phyloP scores from a whole-genome alignment of 2,329 filamentous ascomycete species.

The Rhynchosporium graminicola region DNA sequence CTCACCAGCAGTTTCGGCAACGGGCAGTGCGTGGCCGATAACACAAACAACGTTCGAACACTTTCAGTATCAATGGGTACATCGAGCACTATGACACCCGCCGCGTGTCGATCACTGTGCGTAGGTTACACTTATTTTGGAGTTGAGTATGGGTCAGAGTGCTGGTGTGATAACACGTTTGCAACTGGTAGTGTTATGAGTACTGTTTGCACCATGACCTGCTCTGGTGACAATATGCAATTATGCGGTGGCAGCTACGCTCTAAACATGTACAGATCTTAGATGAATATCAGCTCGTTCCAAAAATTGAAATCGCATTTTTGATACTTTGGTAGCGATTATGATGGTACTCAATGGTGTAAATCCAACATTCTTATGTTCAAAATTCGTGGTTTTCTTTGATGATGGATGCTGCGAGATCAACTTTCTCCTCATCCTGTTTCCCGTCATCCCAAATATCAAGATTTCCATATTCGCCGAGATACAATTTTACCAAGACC shows the following conservation, averaged over 20 bases:
- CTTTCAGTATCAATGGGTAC: background rate
- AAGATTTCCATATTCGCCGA: too few relatives aligned
- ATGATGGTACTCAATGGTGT: background rate
- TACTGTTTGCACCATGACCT: background rate
- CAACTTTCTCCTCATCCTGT: too few relatives aligned
- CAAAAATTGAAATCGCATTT: too few relatives aligned
- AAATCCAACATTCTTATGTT: background rate
- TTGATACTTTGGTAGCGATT: too few relatives aligned
- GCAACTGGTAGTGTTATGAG: background rate
- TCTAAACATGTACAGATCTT: constrained; percentile 6
- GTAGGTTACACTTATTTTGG: background rate
- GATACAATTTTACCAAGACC: too few relatives aligned
- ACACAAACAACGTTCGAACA: constrained; percentile 8
- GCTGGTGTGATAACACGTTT: constrained; percentile 7
- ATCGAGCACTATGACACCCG: background rate
- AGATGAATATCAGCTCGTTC: background rate
- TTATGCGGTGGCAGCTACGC: constrained; percentile 2
- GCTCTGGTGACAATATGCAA: background rate
- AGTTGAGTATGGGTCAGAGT: constrained; percentile 7
- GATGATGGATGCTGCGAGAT: too few relatives aligned
- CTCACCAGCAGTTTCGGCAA: background rate
- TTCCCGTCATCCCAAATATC: too few relatives aligned
- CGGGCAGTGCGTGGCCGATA: constrained; percentile 3
- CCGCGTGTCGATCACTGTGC: background rate
- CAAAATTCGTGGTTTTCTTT: too few relatives aligned